Base-by-base conservation (phyloP, 768 basidiomycete species). In the Paxillus involutus region DNA sequence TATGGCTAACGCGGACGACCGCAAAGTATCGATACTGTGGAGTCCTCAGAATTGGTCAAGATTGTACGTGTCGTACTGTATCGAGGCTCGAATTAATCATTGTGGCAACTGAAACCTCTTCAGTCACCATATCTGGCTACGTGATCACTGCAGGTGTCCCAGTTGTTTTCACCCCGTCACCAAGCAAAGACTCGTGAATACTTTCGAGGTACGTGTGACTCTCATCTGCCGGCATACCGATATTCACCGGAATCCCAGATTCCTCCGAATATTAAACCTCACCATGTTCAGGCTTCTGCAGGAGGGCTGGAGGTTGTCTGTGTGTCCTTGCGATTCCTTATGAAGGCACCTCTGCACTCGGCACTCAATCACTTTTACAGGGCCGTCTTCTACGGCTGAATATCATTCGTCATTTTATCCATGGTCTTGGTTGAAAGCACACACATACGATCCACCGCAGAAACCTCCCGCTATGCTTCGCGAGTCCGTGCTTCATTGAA, bases 121-220 rank as follows among this genome's bases (percentile, higher is more conserved):
- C 59, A 98, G 95, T 65, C 92, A 96, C 66, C 85, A 94, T 63
- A 81, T 93, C 39, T 97, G 93, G 89, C 74, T 98, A 21, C 78
- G 92, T 42, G 96, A 98, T 64, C 95, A 98, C 60, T 98, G 96
- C 67, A 80, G 94, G 33, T 97, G 94, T 68, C 74, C 87, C 6
- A 74, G 82, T 47, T 96, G 94, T 69, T 95, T 91, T 64, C 95
- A 98, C 69, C 75, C 86, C 0, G 67, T 85, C 55, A 98, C 95
- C 16, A 95, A 92, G 64, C 96, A 98, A 69, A 80, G 95, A n/a
- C 70, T 98, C 10, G 74, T 93, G 48, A 86, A 90, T 63, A 93
- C 94, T 1, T 92, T 88, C 59, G 85, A 90, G 58, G 95, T 89
- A 60, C 29, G 78, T 58, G 7, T 5, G 44, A 32, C 44, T 16